A percentile compares a stretch with the other conserved stretches of the same genome.
phyloP scores from a whole-genome alignment of 805 yeast species.

The Sugiyamaella floridensis region DNA sequence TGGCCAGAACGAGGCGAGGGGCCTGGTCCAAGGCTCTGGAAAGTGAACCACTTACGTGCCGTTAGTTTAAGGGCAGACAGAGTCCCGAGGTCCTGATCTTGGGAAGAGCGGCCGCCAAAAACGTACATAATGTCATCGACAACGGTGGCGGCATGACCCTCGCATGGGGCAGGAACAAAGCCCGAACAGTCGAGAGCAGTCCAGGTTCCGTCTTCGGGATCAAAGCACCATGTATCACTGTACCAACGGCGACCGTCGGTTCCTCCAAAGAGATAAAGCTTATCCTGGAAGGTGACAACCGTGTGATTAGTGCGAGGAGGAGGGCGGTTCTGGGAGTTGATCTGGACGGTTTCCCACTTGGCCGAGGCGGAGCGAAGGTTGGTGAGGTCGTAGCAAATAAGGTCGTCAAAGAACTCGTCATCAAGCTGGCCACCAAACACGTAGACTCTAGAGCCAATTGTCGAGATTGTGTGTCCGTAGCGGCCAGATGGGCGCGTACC shows the following conservation, averaged over 20 bases:
- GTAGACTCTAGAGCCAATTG: conserved; percentile 57
- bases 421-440: conserved; percentile 95
- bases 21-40: conserved; percentile 44
- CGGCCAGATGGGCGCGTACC: conserved; percentile 84
- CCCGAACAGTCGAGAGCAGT: conserved; percentile 63
- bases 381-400: conserved; percentile 80
- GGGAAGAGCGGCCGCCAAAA: conserved; percentile 80
- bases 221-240: conserved; percentile 75
- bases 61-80: conserved; percentile 71
- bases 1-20: conserved; percentile 93
- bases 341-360: conserved; percentile 70
- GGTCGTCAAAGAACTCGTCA: conserved; percentile 71
- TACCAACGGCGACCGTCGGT: conserved; percentile 65
- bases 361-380: conserved; percentile 78
- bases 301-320: conserved; percentile 90
- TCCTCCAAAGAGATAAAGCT: conserved; percentile 88
- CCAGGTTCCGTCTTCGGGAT: conserved; percentile 67
- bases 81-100: conserved; percentile 60
- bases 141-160: conserved; percentile 83
- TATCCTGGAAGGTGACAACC: conserved; percentile 71
- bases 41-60: conserved; percentile 64
- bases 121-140: conserved; percentile 73
- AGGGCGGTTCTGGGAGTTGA: conserved; percentile 43
- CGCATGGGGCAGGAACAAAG: conserved; percentile 72
- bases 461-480: conserved; percentile 87